phyloP scores from a whole-genome alignment of 2,329 filamentous ascomycete genomes.

The Diplodia intermedia region DNA sequence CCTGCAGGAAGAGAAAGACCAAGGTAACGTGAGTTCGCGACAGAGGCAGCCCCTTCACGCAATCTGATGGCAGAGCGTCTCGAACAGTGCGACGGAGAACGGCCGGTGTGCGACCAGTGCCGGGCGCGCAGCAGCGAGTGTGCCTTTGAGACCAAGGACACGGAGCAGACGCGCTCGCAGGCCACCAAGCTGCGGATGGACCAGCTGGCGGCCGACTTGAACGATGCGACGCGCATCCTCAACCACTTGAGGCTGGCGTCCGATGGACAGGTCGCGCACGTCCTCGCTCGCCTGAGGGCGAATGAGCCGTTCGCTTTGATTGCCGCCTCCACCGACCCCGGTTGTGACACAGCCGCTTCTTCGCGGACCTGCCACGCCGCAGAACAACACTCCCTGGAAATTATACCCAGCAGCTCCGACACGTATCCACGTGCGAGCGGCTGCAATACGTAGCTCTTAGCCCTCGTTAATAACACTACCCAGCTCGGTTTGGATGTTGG shows the following conservation, averaged over 20 bases:
- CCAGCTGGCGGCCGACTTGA: not conserved
- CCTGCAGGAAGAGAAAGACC: not conserved
- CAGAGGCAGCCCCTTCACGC: no score
- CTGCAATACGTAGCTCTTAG: no score
- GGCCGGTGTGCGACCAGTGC: not conserved
- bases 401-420: no score
- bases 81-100: not conserved
- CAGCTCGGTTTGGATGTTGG: no score
- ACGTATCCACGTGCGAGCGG: no score
- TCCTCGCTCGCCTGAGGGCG: not conserved
- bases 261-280: not conserved
- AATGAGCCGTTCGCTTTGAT: not conserved
- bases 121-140: not conserved
- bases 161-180: not conserved
- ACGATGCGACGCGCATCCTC: not conserved
- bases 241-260: not conserved
- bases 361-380: no score
- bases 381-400: no score
- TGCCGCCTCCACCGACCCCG: not conserved
- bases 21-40: not conserved
- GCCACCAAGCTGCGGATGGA: not conserved
- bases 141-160: not conserved
- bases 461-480: no score
- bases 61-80: no score
- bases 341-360: no score